These are phyloP conservation scores for Ustilago xerochloae DNA, from an alignment of 1,284 basidiomycete species.

Conservation along the genomic window DNA sequence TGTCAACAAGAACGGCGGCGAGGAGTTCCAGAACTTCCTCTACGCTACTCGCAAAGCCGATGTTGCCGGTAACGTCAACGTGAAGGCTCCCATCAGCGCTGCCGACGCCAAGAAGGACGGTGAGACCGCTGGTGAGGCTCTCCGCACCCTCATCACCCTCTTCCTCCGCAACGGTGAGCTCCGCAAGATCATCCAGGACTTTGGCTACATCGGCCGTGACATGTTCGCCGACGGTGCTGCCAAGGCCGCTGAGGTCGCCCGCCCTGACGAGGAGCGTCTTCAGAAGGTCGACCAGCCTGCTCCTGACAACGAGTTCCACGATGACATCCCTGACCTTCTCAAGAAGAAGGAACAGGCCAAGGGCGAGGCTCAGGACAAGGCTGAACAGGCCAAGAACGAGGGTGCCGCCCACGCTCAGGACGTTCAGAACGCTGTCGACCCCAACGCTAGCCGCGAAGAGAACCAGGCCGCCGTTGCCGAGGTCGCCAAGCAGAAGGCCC, in stretches of 20 bases:
- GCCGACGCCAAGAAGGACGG: constrained; percentile 61
- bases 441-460: constrained; percentile 67
- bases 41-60: constrained; percentile 57
- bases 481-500: constrained; percentile 71
- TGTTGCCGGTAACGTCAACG: constrained; percentile 43
- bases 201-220: constrained; percentile 73
- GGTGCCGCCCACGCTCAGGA: constrained; percentile 47
- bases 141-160: constrained; percentile 63
- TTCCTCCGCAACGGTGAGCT: constrained; percentile 65
- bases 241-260: constrained; percentile 79
- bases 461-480: constrained; percentile 68
- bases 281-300: constrained; percentile 76
- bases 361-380: constrained; percentile 43
- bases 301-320: constrained; percentile 69
- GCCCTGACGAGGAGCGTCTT: constrained; percentile 77
- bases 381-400: constrained; percentile 52
- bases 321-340: constrained; percentile 70
- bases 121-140: constrained; percentile 62
- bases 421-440: constrained; percentile 55
- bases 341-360: constrained; percentile 64
- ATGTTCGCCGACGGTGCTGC: constrained; percentile 81
- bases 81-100: constrained; percentile 46
- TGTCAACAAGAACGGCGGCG: constrained; percentile 60
- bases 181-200: constrained; percentile 61
- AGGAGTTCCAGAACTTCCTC: constrained; percentile 66